A percentile compares a stretch with the other conserved stretches of the same genome.
Conservation (phyloP, 2,329 filamentous ascomycete species). For the Apiospora sp. region DNA sequence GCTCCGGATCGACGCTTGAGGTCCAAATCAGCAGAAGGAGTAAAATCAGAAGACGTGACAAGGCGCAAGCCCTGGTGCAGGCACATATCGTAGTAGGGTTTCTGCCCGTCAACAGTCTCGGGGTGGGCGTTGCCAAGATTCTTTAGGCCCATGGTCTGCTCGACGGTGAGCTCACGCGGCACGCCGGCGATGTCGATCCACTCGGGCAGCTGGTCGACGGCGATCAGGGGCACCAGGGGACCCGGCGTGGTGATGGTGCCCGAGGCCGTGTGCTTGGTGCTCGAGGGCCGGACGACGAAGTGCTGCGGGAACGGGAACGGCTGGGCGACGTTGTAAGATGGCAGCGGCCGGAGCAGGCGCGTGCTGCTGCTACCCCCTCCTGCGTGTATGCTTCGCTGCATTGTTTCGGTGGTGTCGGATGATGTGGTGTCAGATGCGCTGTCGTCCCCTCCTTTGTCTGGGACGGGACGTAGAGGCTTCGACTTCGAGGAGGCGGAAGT, state of each 20-base stretch:
- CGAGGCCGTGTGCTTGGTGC: slow-evolving; percentile 39
- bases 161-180: slow-evolving; percentile 49
- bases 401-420: not conserved
- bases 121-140: slow-evolving; percentile 45
- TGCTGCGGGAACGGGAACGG: slow-evolving; percentile 43
- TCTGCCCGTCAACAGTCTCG: slow-evolving; percentile 30
- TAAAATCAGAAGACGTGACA: not conserved
- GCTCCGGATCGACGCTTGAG: not conserved
- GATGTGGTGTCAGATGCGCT: no score
- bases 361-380: not conserved
- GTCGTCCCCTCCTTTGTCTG: not conserved
- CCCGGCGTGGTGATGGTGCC: slow-evolving; percentile 39
- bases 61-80: slow-evolving; percentile 30
- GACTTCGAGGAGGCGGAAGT: not conserved
- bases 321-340: not conserved
- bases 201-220: slow-evolving; percentile 58
- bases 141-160: slow-evolving; percentile 48
- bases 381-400: not conserved
- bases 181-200: slow-evolving; percentile 54
- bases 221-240: slow-evolving; percentile 60
- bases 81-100: slow-evolving; percentile 37
- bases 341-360: not conserved
- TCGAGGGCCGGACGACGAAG: slow-evolving; percentile 54
- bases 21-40: not conserved
- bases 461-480: not conserved